phyloP scores from a whole-genome alignment of 108 stramenopile genomes.

The Nannochloropsis salina region DNA sequence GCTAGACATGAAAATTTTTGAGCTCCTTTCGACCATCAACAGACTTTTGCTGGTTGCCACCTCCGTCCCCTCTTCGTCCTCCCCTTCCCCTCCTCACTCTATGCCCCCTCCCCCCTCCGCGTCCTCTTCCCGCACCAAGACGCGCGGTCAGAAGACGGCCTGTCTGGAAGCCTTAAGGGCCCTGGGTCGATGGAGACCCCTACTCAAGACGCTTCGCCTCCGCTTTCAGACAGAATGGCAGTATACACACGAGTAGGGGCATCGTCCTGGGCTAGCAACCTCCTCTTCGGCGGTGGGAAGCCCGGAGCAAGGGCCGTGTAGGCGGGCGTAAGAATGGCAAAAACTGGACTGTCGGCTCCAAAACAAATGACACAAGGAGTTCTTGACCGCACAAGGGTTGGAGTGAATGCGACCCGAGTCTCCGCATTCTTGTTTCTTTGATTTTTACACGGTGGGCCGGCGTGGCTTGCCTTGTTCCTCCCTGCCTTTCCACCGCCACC shows the following conservation, averaged over 20 bases:
- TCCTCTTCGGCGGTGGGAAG: too few species aligned
- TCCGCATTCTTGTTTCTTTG: too few species aligned
- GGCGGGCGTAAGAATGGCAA: too few species aligned
- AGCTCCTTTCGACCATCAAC: not conserved
- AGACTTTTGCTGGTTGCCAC: not conserved
- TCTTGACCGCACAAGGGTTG: too few species aligned
- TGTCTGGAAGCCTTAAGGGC: not conserved
- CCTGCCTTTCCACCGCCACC: too few species aligned
- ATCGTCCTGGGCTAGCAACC: too few species aligned
- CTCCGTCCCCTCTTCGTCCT: not conserved
- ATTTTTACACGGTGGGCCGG: too few species aligned
- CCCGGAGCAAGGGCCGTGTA: too few species aligned
- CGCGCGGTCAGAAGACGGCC: not conserved
- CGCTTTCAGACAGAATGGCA: not conserved
- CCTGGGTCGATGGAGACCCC: not conserved
- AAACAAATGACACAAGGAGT: too few species aligned
- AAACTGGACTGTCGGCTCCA: too few species aligned
- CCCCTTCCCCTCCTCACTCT: not conserved
- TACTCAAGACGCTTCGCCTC: not conserved
- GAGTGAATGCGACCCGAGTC: too few species aligned
- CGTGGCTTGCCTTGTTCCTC: too few species aligned
- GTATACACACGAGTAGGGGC: not conserved
- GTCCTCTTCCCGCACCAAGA: not conserved
- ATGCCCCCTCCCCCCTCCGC: not conserved
- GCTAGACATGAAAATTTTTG: not conserved